phyloP scores from a whole-genome alignment of 805 yeast species.

The Starmerella stellata region DNA sequence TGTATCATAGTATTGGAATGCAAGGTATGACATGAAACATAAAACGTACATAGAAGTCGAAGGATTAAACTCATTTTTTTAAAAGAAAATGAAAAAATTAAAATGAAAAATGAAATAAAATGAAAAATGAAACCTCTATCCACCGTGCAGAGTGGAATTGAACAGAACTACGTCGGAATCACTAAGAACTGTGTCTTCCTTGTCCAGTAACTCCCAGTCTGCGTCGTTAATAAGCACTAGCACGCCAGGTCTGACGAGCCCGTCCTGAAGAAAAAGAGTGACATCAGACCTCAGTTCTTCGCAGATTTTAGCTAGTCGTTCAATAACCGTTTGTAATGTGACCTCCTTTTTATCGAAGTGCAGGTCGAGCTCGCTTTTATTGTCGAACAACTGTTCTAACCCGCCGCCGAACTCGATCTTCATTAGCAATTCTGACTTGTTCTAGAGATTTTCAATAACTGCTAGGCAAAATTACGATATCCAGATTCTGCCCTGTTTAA shows the following conservation, averaged over 20 bases:
- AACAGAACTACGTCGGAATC: constrained; percentile 64
- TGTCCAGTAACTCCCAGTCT: constrained; percentile 93
- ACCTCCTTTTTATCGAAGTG: constrained; percentile 27
- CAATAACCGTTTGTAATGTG: constrained; percentile 31
- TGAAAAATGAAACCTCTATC: too few species aligned
- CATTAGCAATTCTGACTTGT: constrained; percentile 6
- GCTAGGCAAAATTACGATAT: too few species aligned
- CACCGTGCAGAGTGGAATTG: constrained; percentile 91
- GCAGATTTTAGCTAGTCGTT: constrained; percentile 18
- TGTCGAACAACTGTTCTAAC: constrained; percentile 56
- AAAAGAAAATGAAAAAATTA: too few species aligned
- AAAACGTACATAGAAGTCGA: too few species aligned
- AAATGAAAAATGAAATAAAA: too few species aligned
- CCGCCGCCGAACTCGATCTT: constrained; percentile 43
- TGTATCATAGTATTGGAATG: too few species aligned
- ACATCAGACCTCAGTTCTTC: constrained; percentile 26
- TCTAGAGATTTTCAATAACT: too few species aligned
- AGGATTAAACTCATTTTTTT: too few species aligned
- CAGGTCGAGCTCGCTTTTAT: constrained; percentile 37
- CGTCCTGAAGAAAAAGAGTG: constrained; percentile 68
- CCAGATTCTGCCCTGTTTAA: too few species aligned
- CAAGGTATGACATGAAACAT: too few species aligned
- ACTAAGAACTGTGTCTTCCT: constrained; percentile 61
- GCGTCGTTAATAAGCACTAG: constrained; percentile 80
- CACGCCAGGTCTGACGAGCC: constrained; percentile 75